Evolutionary conservation across 805 yeast species (phyloP).

Genomic region (Sugiyamaella boreocaroliniensis): DNA sequence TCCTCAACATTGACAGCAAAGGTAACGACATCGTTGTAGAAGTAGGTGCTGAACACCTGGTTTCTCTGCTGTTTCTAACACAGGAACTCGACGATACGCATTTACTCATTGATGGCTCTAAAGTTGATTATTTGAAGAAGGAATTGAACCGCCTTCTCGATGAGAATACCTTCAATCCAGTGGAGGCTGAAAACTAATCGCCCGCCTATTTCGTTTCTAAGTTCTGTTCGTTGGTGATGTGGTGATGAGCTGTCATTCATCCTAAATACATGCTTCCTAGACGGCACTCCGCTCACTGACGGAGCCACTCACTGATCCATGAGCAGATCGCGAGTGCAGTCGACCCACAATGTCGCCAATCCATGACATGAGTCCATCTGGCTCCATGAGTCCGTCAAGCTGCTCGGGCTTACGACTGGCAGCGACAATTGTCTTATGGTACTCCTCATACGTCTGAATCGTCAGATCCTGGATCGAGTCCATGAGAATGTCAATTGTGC

Average conservation of each 20-base stretch:
- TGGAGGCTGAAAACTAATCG: slow-evolving; percentile 41
- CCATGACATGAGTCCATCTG: slow-evolving; percentile 52
- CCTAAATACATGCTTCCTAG: not conserved
- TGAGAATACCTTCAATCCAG: slow-evolving; percentile 82
- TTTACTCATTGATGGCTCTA: slow-evolving; percentile 68
- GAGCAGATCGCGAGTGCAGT: slow-evolving; percentile 45
- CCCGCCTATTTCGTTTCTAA: not conserved
- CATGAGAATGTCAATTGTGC: slow-evolving; percentile 45
- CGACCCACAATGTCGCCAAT: slow-evolving; percentile 34
- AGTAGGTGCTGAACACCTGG: slow-evolving; percentile 25
- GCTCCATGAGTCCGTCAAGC: slow-evolving; percentile 51
- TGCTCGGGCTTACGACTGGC: slow-evolving; percentile 21
- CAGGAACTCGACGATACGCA: slow-evolving; percentile 89
- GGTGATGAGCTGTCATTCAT: too few relatives aligned
- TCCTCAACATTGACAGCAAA: slow-evolving; percentile 71
- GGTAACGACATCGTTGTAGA: slow-evolving; percentile 65
- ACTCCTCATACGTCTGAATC: slow-evolving; percentile 49
- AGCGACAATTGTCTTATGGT: slow-evolving; percentile 35
- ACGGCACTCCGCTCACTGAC: not conserved
- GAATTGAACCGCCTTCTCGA: slow-evolving; percentile 73
- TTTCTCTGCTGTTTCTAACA: not conserved
- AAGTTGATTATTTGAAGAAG: slow-evolving; percentile 65
- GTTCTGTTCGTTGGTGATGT: not conserved
- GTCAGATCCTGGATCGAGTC: slow-evolving; percentile 63
- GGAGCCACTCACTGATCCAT: not conserved